Evolutionary conservation across 495 filamentous ascomycete genomes (phyloP), one percentile per base, ranked within the genome.

Genomic region (Penicillium odoratum): DNA sequence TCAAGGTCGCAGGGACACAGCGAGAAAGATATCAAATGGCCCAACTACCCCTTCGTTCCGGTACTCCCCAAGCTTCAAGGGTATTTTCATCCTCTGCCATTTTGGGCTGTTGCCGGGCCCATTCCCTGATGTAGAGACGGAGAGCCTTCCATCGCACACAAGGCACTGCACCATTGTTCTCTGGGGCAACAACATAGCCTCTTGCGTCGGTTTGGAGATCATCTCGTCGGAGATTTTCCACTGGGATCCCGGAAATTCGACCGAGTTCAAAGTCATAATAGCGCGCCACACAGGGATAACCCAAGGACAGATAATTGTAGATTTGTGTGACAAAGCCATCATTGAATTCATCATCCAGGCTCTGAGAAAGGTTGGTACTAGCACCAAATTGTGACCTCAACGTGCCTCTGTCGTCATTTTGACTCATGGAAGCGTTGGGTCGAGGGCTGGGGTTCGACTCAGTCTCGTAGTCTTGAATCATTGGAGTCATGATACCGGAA

Each of bases 241-340:
- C 58, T 0, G 80, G 55, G 21, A 93, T 85, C 5, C 81, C 78
- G 31, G 88, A 88, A 48, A 96, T 92, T 67, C 85, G 87, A 66
- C 85, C 82, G 25, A 97, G 78, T 72, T 97, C 93, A 43, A 82
- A 74, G 69, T 97, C 93, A 66, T 88, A 97, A 52, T 82, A 82
- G 11, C 88, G 84, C 10, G 92, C 93, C 28, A 92, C 80, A 15
- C 89, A 85, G 7, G 92, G 91, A 69, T 95, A 97, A 4, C 93
- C 92, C 21, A 97, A 81, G 1, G 91, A 95, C 13, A 97, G 79
- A 73, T 97, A 97, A 68, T 97, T 96, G 77, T 93, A 97, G 16
- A 97, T 91, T 70, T 97, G 92, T 3, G 91, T 95, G 42, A 97
- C 84, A 73, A 96, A 93, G n/a, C 73, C 78, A 69, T 96, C 90